Base-by-base conservation (phyloP, 2,329 filamentous ascomycete species). In the Aspergillus vadensis region DNA sequence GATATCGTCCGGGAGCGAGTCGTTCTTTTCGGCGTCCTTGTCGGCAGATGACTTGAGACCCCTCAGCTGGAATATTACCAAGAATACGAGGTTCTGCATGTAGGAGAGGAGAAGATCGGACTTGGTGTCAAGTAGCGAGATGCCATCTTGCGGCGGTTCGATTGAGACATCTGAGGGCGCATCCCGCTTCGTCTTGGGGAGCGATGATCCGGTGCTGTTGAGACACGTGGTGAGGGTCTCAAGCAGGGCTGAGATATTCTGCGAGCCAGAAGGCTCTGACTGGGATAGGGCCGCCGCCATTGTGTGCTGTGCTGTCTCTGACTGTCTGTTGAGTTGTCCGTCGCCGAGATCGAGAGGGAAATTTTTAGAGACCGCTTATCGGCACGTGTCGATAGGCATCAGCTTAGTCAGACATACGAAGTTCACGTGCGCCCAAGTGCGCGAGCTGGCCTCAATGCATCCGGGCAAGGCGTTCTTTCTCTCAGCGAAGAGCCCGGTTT, bases 91-190 rank as follows among this genome's bases (percentile, higher is more conserved):
- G 70, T 97, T 96, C 71, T 99, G 94, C 0, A 99, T 83, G 77
- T 99, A 99, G 4, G 94, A 94, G 41, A 99, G 87, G 17, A 99
- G 87, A n/a, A 99, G 84, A 74, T 99, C 95, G 78, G 96, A 98
- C 80, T 99, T 99, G 65, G 91, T 88, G 73, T 98, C 92, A 70
- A 99, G 88, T 1, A 99, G 86, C 0, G 95, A 97, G 60, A 99
- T 95, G 72, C 95, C 94, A 70, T 97, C 88, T 65, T 88, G 83
- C 1, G 91, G 89, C n/a, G 91, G 86, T 52, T 89, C 80, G 61
- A 96, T 85, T 14, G 88, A 87, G 60, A 92, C 86, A 49, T 89
- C 82, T 0, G 90, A 86, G 0, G 70, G 60, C 2, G 65, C 60
- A 55, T 72, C 70, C 17, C 72, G 71, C 53, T 65, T 62, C 2